Base-by-base conservation (phyloP, 192 early-diverging fungal genomes). In the Linnemannia elongata region DNA sequence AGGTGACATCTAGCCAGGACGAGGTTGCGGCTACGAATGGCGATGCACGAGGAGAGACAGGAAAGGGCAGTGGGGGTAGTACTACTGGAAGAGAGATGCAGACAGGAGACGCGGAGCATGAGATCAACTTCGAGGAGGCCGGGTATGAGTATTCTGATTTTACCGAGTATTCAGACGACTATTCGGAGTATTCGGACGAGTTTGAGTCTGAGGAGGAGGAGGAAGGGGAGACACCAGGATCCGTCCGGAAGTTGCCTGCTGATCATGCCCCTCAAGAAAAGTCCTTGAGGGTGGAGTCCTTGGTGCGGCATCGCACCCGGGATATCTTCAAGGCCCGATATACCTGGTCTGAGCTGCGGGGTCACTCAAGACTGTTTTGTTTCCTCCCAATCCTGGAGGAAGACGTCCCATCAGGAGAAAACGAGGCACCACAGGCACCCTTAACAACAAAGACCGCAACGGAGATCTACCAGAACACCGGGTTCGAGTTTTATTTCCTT, bases 11-110 rank as follows among this genome's bases (percentile, higher is more conserved):
- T 90, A 88, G 98, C 98, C 87, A 98, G 97, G 91, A 98, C 96
- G 49, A 94, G 95, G 78, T 97, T 94, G 88, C 99, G 97, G 91
- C 97, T 97, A 89, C 98, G 99, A 36, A 96, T 94, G 6, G 95
- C 96, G 36, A 98, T 88, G 2, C 96, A 97, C 44, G 93, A 93
- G 68, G 97, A 95, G 22, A 98, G 98, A 15, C 20, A 2, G 18
- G 49, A 2, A 52, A 52, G 49, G 18, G 97, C 95, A 77, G 98
- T 97, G 72, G 98, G 96, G 76, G 49, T 22, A 18, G 18, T 18
- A 2, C 49, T 52, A 17, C 17, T 52, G 49, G 3, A 52, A 18
- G 49, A 18, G 20, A 52, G 17, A 4, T 52, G 6, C 17, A 52
- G 17, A 52, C 3, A 52, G 49, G 49, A 20, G 49, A 20, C 49